These are phyloP conservation scores for Alternaria triticimaculans DNA, from an alignment of 2,329 filamentous ascomycete species.

Conservation along the genomic window DNA sequence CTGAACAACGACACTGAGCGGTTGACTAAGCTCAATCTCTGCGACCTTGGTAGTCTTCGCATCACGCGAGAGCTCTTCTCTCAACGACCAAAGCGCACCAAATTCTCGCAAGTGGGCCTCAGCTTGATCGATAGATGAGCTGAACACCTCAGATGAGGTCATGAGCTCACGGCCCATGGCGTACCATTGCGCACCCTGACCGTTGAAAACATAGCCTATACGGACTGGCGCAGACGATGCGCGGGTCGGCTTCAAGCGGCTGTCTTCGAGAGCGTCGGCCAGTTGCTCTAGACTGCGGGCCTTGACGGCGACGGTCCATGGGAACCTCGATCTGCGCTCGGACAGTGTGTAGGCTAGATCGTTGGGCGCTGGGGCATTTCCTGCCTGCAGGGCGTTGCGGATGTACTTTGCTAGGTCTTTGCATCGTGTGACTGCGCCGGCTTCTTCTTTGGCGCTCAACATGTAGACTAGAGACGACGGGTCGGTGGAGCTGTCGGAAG, in stretches of 20 bases:
- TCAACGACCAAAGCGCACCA: slow-evolving; percentile 2
- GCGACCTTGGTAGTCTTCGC: neutral
- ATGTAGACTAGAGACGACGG: neutral
- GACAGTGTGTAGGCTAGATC: slow-evolving; percentile 21
- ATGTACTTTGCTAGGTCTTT: slow-evolving; percentile 1
- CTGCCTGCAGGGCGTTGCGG: neutral
- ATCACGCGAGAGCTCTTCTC: slow-evolving; percentile 1
- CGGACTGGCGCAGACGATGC: neutral
- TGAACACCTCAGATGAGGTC: neutral
- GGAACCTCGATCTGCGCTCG: slow-evolving; percentile 8
- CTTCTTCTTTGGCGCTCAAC: slow-evolving; percentile 1
- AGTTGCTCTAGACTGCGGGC: neutral
- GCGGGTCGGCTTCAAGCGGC: neutral
- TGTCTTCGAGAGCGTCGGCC: neutral
- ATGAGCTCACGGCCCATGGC: slow-evolving; percentile 6
- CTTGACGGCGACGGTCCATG: neutral
- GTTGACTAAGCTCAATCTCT: slow-evolving; percentile 19
- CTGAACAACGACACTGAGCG: slow-evolving; percentile 28
- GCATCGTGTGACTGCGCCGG: neutral
- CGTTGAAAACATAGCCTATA: neutral
- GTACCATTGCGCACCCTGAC: slow-evolving; percentile 4
- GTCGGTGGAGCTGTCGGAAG: neutral
- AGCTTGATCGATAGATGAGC: neutral
- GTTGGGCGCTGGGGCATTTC: neutral
- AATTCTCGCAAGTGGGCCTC: neutral